A percentile compares a stretch with the other conserved stretches of the same genome.
These are phyloP conservation scores for Trypanosoma boissoni DNA, from an alignment of 208 protist genomes.

Conservation along the genomic window DNA sequence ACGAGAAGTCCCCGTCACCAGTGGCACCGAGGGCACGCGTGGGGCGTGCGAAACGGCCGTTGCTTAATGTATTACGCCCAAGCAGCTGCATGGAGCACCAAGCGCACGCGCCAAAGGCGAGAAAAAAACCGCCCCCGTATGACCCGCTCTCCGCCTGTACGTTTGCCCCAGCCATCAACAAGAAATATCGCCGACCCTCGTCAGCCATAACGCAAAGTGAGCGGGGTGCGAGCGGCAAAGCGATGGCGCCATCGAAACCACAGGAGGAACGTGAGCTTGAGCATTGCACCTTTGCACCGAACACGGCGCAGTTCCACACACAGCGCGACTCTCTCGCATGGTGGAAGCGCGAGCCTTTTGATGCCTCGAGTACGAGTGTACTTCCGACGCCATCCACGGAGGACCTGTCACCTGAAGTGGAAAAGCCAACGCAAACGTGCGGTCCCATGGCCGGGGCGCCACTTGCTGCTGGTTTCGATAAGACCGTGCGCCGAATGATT, in stretches of 20 bases:
- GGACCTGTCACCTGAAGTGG: neutral
- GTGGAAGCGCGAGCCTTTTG: slow-evolving; percentile 18
- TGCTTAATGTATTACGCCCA: slow-evolving; percentile 31
- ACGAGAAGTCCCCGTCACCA: neutral
- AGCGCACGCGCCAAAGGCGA: slow-evolving; percentile 21
- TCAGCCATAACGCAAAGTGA: neutral
- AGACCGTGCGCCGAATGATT: slow-evolving; percentile 51
- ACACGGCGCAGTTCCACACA: slow-evolving; percentile 17
- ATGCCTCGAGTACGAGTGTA: too few relatives aligned
- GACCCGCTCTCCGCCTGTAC: slow-evolving; percentile 53
- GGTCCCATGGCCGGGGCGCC: too few relatives aligned
- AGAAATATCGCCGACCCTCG: slow-evolving; percentile 5
- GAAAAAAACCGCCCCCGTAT: slow-evolving; percentile 31
- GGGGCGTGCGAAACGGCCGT: too few relatives aligned
- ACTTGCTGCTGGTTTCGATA: slow-evolving; percentile 33
- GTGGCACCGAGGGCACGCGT: neutral
- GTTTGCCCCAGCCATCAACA: slow-evolving; percentile 49
- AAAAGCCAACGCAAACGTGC: neutral
- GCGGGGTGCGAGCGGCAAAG: neutral
- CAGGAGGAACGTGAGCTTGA: slow-evolving; percentile 14
- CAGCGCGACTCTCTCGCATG: slow-evolving; percentile 23
- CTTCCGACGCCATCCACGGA: neutral
- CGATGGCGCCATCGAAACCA: neutral
- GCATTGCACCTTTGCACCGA: slow-evolving; percentile 22
- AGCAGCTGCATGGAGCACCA: slow-evolving; percentile 25